Percentiles rank a stretch among this genome's conserved stretches.
phyloP scores from a whole-genome alignment of 257 asterid genomes.

The Jaltomata sinuosa region DNA sequence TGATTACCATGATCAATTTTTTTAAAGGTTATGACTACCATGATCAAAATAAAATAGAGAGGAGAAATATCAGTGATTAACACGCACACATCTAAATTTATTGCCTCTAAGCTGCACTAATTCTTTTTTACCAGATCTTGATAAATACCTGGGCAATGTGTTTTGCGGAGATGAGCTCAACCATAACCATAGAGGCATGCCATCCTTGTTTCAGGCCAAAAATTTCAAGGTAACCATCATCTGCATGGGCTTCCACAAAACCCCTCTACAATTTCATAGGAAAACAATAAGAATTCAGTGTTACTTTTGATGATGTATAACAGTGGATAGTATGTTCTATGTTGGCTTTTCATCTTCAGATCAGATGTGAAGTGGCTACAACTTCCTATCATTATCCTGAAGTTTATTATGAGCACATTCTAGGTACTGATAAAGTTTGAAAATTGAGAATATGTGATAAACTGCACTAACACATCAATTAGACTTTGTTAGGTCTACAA shows the following conservation, averaged over 20 bases:
- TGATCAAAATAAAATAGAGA: neutral
- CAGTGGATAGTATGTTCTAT: neutral
- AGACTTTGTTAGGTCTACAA: neutral
- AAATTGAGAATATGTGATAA: neutral
- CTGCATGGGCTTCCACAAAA: conserved; percentile 70
- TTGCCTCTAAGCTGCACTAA: neutral
- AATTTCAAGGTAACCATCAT: conserved; percentile 65
- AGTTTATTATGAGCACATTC: neutral
- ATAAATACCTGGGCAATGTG: conserved; percentile 80
- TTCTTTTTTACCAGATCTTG: neutral
- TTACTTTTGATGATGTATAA: neutral
- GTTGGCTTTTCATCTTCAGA: neutral
- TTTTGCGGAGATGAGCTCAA: conserved; percentile 70
- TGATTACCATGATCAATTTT: neutral
- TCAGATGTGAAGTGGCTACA: neutral
- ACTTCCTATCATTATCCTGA: neutral
- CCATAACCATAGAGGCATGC: conserved; percentile 98
- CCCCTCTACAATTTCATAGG: conserved; percentile 41
- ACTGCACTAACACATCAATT: neutral
- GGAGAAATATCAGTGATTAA: neutral
- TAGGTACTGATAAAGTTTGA: neutral
- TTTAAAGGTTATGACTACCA: neutral
- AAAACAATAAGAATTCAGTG: neutral
- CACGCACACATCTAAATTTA: neutral
- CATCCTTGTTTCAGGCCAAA: conserved; percentile 91